Conservation (phyloP, 2,329 filamentous ascomycete species). For the Juglanconis juglandina region DNA sequence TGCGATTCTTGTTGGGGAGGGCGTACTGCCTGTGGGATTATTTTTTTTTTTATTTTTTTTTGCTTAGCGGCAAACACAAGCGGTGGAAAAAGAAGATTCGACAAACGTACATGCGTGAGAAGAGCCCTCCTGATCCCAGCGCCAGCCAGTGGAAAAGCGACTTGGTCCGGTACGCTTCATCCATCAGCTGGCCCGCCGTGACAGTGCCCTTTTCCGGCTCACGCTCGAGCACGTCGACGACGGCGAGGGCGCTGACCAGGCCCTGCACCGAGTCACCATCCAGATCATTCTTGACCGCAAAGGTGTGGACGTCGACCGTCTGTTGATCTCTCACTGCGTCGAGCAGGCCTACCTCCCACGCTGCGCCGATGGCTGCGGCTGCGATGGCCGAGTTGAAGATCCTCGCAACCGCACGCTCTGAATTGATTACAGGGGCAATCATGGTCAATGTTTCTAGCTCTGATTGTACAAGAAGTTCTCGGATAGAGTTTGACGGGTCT, state of each 20-base stretch:
- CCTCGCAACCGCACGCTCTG: neutral
- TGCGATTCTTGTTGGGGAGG: neutral
- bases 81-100: too few species aligned
- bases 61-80: too few species aligned
- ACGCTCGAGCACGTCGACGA: neutral
- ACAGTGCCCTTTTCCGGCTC: neutral
- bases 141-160: neutral
- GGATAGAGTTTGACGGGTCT: too few species aligned
- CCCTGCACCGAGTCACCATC: neutral
- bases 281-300: neutral
- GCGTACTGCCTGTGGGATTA: neutral
- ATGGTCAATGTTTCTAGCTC: too few species aligned
- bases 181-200: neutral
- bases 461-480: too few species aligned
- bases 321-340: neutral
- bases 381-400: neutral
- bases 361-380: neutral
- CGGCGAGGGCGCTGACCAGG: neutral
- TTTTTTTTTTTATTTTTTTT: too few species aligned
- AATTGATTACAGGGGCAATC: neutral
- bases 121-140: neutral
- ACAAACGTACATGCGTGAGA: neutral
- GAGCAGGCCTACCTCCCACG: neutral
- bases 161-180: neutral
- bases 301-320: neutral